Conservation (phyloP, 331 rosid genomes). For the Malus hybrid region DNA sequence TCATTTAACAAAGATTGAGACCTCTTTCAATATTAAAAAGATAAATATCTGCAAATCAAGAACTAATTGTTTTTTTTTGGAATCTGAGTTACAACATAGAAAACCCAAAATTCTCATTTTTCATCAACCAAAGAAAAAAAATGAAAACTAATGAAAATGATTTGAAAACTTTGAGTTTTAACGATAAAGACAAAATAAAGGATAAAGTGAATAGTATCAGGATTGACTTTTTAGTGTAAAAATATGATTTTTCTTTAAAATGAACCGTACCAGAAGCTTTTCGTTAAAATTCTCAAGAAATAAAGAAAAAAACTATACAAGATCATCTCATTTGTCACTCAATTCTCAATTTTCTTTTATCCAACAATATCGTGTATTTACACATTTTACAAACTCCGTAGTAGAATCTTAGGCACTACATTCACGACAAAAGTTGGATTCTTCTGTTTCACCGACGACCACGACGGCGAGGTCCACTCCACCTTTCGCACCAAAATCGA, state of each 20-base stretch:
- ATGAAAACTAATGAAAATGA: too few relatives aligned
- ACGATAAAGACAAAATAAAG: too few relatives aligned
- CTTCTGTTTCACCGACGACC: background rate
- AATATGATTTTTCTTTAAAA: too few relatives aligned
- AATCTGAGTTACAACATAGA: background rate
- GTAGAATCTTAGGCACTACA: too few relatives aligned
- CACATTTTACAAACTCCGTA: background rate
- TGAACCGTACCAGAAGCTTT: too few relatives aligned
- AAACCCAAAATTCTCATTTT: background rate
- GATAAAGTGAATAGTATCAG: too few relatives aligned
- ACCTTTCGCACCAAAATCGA: background rate
- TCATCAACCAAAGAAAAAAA: too few relatives aligned
- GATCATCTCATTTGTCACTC: background rate
- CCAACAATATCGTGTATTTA: constrained; percentile 8
- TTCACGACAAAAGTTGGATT: background rate
- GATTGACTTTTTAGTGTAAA: too few relatives aligned
- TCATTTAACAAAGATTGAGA: background rate
- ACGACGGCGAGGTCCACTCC: background rate
- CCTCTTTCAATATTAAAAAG: too few relatives aligned
- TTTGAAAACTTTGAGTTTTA: too few relatives aligned
- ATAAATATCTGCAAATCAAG: too few relatives aligned
- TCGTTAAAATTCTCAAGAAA: background rate
- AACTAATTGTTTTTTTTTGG: too few relatives aligned
- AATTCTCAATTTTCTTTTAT: background rate
- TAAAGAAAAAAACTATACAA: background rate